Base-by-base conservation (phyloP, 1,284 basidiomycete genomes). In the Rhodotorula sp. region DNA sequence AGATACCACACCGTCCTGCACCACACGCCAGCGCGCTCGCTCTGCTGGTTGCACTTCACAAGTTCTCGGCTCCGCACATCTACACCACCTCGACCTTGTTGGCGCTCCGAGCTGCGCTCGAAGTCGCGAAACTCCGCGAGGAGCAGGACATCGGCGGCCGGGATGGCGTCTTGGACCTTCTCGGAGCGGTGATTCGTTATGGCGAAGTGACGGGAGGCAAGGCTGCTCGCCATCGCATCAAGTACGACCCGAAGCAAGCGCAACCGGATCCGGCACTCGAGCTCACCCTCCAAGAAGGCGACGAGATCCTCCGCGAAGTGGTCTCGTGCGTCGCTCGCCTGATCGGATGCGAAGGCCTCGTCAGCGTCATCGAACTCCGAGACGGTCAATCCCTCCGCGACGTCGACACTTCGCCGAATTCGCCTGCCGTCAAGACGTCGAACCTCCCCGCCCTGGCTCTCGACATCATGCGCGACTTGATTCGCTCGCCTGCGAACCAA, bases 401-500 rank as follows among this genome's bases (percentile, higher is more conserved):
- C 46, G 66, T 62, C 53, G 49, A 45, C 57, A 67, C 33, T 20
- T 70, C 57, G 45, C 60, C 56, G 17, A 59, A 37, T 15, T 69
- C 62, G 26, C 6, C 55, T 7, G 42, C 66, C 6, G 63, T 68
- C 60, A 69, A 70, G 56, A 66, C 62, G 14, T 68, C 69, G 18
- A 62, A 60, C 24, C 71, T 79, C 15, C 71, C 75, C 0, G 53
- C 67, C 2, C 66, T 69, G 42, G 78, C 78, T 0, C 68, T 72
- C 66, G 62, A 70, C 33, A 74, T 78, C 59, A 78, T 79, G 76
- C 71, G 71, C 30, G 77, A 78, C 66, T 62, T 79, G 30, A 70
- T 79, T 48, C 73, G 77, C 42, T 79, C 78, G 26, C 76, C 78
- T 2, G 75, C 75, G 42, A 79, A 79, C 65, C 78, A 79, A 63